Evolutionary conservation across 345 rosid genomes (phyloP).

Genomic region (Toxicodendron radicans): DNA sequence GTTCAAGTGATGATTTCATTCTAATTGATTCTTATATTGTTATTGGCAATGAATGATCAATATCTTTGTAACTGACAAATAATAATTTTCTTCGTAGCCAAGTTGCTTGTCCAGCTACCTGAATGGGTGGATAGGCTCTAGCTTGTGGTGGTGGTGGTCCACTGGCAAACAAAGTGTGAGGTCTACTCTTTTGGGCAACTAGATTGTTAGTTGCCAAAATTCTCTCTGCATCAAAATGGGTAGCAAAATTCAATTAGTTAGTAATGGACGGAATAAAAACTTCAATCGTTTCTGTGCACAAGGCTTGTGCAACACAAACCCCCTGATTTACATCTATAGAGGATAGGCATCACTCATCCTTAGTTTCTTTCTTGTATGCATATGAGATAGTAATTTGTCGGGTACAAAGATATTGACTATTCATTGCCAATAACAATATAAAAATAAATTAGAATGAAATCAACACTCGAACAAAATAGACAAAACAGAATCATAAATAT

Average conservation of each 20-base stretch:
- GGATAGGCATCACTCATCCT: constrained; percentile 39
- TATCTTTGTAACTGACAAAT: too few species aligned
- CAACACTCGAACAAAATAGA: neutral
- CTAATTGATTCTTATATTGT: constrained; percentile 10
- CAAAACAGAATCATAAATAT: neutral
- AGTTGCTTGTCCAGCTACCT: constrained; percentile 43
- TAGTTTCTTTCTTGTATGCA: constrained; percentile 97
- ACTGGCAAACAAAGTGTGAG: constrained; percentile 90
- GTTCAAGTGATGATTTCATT: constrained; percentile 2
- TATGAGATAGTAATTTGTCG: constrained; percentile 95
- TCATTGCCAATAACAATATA: constrained; percentile 68
- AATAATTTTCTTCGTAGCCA: too few species aligned
- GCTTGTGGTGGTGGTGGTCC: constrained; percentile 87
- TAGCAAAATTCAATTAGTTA: neutral
- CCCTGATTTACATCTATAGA: neutral
- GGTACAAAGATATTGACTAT: constrained; percentile 91
- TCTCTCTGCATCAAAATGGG: constrained; percentile 63
- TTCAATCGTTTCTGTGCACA: neutral
- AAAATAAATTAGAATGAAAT: constrained; percentile 17
- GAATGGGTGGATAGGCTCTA: constrained; percentile 53
- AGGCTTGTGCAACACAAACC: neutral
- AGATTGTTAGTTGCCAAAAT: constrained; percentile 97
- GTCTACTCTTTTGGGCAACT: constrained; percentile 75
- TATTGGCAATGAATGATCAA: constrained; percentile 96
- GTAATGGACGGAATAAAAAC: neutral